Evolutionary conservation across 2,329 filamentous ascomycete species (phyloP).

Genomic region (Dactylella cylindrospora): DNA sequence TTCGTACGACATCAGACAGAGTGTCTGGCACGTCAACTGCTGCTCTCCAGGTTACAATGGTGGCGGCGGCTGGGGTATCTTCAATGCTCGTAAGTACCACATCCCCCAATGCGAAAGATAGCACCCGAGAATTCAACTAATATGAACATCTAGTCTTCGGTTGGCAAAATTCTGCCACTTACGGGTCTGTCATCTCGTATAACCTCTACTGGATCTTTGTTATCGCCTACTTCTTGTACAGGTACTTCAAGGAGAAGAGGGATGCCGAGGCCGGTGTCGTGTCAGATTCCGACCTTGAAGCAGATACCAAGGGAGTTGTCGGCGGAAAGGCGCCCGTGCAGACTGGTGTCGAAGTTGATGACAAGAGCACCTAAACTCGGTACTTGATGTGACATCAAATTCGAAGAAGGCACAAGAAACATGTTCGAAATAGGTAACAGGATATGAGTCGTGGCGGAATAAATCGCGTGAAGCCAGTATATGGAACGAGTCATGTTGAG

Average conservation of each 20-base stretch:
- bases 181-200: slow-evolving; percentile 82
- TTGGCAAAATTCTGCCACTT: slow-evolving; percentile 86
- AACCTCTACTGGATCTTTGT: slow-evolving; percentile 81
- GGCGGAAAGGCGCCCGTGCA: slow-evolving; percentile 9
- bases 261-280: slow-evolving; percentile 44
- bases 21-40: slow-evolving; percentile 83
- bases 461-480: too few relatives aligned
- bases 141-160: slow-evolving; percentile 62
- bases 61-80: slow-evolving; percentile 79
- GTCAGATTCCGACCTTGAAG: slow-evolving; percentile 31
- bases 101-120: not conserved
- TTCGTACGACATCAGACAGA: slow-evolving; percentile 75
- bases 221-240: slow-evolving; percentile 64
- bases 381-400: too few relatives aligned
- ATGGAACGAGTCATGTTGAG: too few relatives aligned
- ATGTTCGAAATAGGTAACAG: too few relatives aligned
- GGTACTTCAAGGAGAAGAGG: slow-evolving; percentile 68
- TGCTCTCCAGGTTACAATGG: slow-evolving; percentile 73
- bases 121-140: not conserved
- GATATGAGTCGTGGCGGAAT: too few relatives aligned
- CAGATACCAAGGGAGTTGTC: slow-evolving; percentile 22
- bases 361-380: slow-evolving; percentile 21
- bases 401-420: too few relatives aligned
- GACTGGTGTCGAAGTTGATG: slow-evolving; percentile 26
- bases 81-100: slow-evolving; percentile 64